A percentile compares a stretch with the other conserved stretches of the same genome.
phyloP scores from a whole-genome alignment of 495 filamentous ascomycete genomes.

The Penicillium paradoxum region DNA sequence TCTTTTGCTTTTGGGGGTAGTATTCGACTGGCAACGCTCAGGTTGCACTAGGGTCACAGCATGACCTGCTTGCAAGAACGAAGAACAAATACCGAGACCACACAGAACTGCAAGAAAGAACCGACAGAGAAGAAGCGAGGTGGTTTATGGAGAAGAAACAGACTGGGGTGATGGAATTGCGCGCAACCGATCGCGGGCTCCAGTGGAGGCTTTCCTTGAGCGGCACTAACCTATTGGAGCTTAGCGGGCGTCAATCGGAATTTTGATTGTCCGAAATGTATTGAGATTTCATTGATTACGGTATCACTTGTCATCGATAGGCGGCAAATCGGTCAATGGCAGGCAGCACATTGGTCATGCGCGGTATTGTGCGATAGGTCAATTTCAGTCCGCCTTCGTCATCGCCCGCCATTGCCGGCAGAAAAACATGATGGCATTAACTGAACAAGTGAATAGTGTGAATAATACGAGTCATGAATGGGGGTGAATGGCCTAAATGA shows the following conservation, averaged over 20 bases:
- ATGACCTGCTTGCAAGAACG: constrained; percentile 14
- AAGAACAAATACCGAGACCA: constrained; percentile 2
- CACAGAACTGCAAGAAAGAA: constrained; percentile 4
- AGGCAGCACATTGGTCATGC: background rate
- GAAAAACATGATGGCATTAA: constrained; percentile 19
- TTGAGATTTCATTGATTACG: background rate
- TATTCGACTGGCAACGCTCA: constrained; percentile 14
- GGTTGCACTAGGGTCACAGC: constrained; percentile 22
- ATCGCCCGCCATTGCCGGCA: constrained; percentile 24
- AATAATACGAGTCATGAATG: background rate
- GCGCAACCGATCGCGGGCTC: constrained; percentile 45
- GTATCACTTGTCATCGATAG: background rate
- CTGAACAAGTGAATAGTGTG: background rate
- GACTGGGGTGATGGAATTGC: constrained; percentile 30
- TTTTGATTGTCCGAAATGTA: constrained; percentile 8
- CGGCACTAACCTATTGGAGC: constrained; percentile 28
- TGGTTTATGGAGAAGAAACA: constrained; percentile 6
- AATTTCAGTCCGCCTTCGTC: constrained; percentile 29
- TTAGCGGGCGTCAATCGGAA: constrained; percentile 8
- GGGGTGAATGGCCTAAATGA: background rate
- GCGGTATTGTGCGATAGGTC: constrained; percentile 2
- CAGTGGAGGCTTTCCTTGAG: constrained; percentile 39
- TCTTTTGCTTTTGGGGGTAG: constrained; percentile 2
- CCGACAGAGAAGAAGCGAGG: background rate
- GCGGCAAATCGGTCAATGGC: background rate